Conservation (phyloP, 352 stramenopile species). For the Phytophthora aleatoria region DNA sequence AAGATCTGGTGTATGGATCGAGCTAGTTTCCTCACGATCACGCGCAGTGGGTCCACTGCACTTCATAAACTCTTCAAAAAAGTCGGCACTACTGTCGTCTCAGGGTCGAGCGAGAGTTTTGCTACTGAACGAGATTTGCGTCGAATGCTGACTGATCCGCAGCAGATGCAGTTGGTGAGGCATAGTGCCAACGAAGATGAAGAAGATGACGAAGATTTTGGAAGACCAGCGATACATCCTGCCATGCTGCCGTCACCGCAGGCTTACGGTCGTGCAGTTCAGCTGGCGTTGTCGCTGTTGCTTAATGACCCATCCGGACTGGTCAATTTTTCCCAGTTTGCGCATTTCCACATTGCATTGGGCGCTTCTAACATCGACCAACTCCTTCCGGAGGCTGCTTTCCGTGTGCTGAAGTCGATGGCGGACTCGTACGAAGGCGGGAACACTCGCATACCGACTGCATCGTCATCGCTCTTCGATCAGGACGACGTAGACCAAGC, state of each 20-base stretch:
- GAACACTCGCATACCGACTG: conserved; percentile 9
- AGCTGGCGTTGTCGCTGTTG: conserved; percentile 69
- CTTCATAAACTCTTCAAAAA: conserved; percentile 80
- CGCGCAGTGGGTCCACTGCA: conserved; percentile 74
- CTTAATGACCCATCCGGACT: conserved; percentile 76
- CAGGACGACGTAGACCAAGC: conserved; percentile 31
- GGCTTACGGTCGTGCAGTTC: conserved; percentile 57
- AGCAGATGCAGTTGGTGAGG: conserved; percentile 36
- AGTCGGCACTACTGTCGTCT: conserved; percentile 48
- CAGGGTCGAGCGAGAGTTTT: conserved; percentile 54
- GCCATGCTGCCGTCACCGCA: conserved; percentile 25
- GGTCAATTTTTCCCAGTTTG: conserved; percentile 90
- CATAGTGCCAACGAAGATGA: conserved; percentile 35
- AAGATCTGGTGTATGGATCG: conserved; percentile 95
- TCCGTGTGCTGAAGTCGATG: conserved; percentile 71
- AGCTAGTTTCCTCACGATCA: conserved; percentile 86
- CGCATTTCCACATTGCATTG: conserved; percentile 87
- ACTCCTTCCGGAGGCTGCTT: conserved; percentile 74
- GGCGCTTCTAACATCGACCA: conserved; percentile 73
- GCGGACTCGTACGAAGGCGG: conserved; percentile 26
- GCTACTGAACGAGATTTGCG: conserved; percentile 61
- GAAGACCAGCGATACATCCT: conserved; percentile 1
- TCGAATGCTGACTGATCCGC: conserved; percentile 57
- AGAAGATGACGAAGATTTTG: conserved; percentile 5
- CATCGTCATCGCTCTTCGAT: conserved; percentile 11